Percentiles rank a stretch among this genome's conserved stretches.
Evolutionary conservation across 805 yeast species (phyloP).

Genomic region (Saccharomycopsis fermentans): DNA sequence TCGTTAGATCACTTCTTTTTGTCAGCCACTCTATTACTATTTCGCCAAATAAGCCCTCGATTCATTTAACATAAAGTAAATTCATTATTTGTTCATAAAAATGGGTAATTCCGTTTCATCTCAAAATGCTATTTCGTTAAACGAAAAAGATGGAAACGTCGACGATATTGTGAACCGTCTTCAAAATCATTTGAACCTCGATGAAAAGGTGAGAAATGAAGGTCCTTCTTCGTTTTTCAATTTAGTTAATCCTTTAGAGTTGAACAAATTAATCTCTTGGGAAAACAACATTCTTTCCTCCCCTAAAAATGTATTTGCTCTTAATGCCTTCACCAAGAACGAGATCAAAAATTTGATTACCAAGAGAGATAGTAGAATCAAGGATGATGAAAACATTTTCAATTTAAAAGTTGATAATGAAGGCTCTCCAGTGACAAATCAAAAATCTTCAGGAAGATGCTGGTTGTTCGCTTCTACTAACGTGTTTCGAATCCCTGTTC

Average conservation of each 20-base stretch:
- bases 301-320: conserved; percentile 42
- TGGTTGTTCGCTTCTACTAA: conserved; percentile 86
- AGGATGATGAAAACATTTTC: conserved; percentile 28
- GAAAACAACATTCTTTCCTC: conserved; percentile 34
- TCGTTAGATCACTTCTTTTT: too few relatives aligned
- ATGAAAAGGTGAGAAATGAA: conserved; percentile 7
- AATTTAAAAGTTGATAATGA: conserved; percentile 35
- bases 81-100: background rate
- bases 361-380: conserved; percentile 8
- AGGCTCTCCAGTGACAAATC: conserved; percentile 63
- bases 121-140: background rate
- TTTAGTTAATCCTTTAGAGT: conserved; percentile 25
- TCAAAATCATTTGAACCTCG: conserved; percentile 10
- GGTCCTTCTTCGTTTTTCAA: conserved; percentile 13
- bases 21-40: too few relatives aligned
- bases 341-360: conserved; percentile 13
- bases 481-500: conserved; percentile 53
- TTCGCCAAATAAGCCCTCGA: too few relatives aligned
- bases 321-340: conserved; percentile 43
- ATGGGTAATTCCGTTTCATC: conserved; percentile 13
- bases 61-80: too few relatives aligned
- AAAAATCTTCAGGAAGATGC: conserved; percentile 70
- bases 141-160: conserved; percentile 3
- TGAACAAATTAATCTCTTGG: conserved; percentile 33
- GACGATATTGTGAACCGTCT: conserved; percentile 13